Conservation (phyloP, 495 filamentous ascomycete species). For the Neurospora africana region DNA sequence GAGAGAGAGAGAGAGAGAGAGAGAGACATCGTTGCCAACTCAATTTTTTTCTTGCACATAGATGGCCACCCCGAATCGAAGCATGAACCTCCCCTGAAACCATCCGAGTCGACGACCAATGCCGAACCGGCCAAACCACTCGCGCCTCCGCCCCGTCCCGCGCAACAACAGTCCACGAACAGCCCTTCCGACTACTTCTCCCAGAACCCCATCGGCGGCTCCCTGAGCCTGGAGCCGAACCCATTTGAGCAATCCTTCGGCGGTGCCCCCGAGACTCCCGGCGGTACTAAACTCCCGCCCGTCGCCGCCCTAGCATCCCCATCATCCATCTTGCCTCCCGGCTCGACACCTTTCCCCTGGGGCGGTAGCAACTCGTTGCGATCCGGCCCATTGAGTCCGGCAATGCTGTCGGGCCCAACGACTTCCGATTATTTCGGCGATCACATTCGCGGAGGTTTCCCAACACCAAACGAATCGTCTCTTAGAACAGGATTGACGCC, state of each 20-base stretch:
- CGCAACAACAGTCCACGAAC: conserved; percentile 32
- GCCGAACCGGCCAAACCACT: conserved; percentile 46
- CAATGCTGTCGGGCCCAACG: conserved; percentile 87
- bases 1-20: conserved; percentile 1
- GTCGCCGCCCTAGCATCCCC: conserved; percentile 90
- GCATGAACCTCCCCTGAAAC: conserved; percentile 24
- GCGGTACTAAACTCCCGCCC: conserved; percentile 79
- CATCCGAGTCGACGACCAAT: conserved; percentile 25
- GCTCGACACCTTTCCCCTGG: conserved; percentile 66
- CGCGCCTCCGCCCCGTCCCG: conserved; percentile 71
- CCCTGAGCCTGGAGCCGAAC: conserved; percentile 77
- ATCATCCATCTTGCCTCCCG: conserved; percentile 60
- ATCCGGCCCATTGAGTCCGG: conserved; percentile 88
- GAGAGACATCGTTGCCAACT: conserved; percentile 16
- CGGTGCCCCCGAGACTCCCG: conserved; percentile 66
- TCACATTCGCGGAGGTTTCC: conserved; percentile 73
- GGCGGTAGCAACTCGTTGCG: conserved; percentile 63
- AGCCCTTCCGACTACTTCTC: conserved; percentile 69
- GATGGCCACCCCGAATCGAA: conserved; percentile 26
- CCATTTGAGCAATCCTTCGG: conserved; percentile 93
- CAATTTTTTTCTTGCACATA: conserved; percentile 4
- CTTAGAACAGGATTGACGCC: conserved; percentile 87
- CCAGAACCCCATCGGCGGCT: conserved; percentile 39
- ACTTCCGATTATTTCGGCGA: conserved; percentile 56
- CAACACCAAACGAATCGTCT: conserved; percentile 96